phyloP scores from a whole-genome alignment of 1,139 yeast genomes.

The Hemisphaericaspora subhashii region DNA sequence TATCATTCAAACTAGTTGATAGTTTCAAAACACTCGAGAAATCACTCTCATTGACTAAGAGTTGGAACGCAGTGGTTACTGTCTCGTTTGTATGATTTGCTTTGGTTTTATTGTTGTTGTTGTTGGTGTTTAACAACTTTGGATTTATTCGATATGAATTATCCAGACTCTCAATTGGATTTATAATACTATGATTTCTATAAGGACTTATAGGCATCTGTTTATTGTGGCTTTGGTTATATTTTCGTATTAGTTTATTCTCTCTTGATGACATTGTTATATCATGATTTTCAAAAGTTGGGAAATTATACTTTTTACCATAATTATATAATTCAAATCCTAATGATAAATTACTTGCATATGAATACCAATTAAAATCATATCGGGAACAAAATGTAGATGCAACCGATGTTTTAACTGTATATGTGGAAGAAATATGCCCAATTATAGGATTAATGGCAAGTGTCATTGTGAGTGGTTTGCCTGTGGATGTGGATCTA shows the following conservation, averaged over 20 bases:
- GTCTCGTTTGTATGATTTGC: conserved; percentile 22
- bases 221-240: conserved; percentile 6
- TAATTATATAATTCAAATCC: conserved; percentile 82
- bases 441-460: conserved; percentile 91
- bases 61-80: conserved; percentile 54
- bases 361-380: conserved; percentile 88
- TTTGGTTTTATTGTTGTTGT: conserved; percentile 6
- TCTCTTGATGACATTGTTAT: conserved; percentile 11
- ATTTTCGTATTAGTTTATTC: conserved; percentile 8
- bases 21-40: conserved; percentile 74
- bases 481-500: conserved; percentile 80
- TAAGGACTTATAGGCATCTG: conserved; percentile 6
- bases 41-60: conserved; percentile 50
- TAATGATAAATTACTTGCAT: conserved; percentile 79
- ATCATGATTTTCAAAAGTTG: conserved; percentile 11
- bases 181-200: conserved; percentile 13
- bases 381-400: conserved; percentile 83
- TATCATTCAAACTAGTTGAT: conserved; percentile 68
- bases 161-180: conserved; percentile 28
- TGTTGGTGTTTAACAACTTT: conserved; percentile 19
- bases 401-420: conserved; percentile 75
- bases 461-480: conserved; percentile 85
- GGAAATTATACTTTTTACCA: conserved; percentile 18
- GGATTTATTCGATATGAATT: conserved; percentile 29
- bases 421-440: conserved; percentile 83